phyloP scores from a whole-genome alignment of 352 stramenopile species.

The Globisporangium yorkense region DNA sequence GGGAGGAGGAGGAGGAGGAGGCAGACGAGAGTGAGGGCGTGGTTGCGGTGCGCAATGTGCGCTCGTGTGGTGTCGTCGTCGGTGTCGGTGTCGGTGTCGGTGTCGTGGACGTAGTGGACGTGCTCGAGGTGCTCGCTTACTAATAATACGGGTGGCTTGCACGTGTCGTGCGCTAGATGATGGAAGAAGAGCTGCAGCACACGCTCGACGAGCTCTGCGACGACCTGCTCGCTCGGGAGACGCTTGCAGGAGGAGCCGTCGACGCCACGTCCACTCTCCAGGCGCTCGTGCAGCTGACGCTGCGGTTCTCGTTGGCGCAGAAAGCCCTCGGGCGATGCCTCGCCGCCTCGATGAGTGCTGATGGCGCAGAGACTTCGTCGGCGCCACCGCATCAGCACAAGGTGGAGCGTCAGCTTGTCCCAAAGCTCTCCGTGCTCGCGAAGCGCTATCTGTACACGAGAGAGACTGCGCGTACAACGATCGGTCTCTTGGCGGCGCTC shows the following conservation, averaged over 20 bases:
- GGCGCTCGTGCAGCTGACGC: slow-evolving; percentile 25
- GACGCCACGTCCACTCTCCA: slow-evolving; percentile 23
- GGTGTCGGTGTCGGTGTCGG: background rate
- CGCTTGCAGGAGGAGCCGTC: slow-evolving; percentile 1
- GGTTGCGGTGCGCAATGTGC: too few species aligned
- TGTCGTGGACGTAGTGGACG: background rate
- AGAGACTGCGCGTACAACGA: slow-evolving; percentile 17
- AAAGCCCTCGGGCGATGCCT: slow-evolving; percentile 22
- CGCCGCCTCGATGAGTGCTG: background rate
- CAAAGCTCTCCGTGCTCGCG: slow-evolving; percentile 16
- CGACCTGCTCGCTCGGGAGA: slow-evolving; percentile 19
- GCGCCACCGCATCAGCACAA: too few species aligned
- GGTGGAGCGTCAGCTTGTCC: background rate
- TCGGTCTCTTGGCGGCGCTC: slow-evolving; percentile 28
- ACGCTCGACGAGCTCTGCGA: slow-evolving; percentile 28
- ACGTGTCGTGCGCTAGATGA: slow-evolving; percentile 7
- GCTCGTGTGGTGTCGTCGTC: background rate
- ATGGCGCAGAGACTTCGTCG: too few species aligned
- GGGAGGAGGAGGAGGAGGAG: background rate
- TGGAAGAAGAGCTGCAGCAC: slow-evolving; percentile 20
- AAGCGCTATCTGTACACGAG: slow-evolving; percentile 29
- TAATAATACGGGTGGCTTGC: background rate
- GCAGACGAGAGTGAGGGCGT: background rate
- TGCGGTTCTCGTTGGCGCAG: slow-evolving; percentile 23
- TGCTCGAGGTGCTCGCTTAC: background rate